A percentile compares a stretch with the other conserved stretches of the same genome.
Evolutionary conservation across 2,329 filamentous ascomycete species (phyloP).

Genomic region (Elsinoe australis): DNA sequence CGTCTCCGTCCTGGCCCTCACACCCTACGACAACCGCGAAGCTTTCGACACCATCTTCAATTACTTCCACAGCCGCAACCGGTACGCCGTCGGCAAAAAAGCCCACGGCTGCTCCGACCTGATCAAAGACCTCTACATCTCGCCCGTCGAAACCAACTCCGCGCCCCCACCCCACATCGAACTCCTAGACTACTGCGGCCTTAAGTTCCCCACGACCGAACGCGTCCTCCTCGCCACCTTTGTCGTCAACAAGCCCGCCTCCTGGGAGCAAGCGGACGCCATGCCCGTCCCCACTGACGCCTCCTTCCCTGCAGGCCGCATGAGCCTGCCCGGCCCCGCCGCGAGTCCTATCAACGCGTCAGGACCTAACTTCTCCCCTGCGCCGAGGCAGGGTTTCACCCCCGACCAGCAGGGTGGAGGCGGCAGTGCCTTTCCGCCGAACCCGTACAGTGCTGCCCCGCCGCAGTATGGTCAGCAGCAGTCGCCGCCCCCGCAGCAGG

Average conservation of each 20-base stretch:
- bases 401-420: conserved; percentile 19
- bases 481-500: conserved; percentile 20
- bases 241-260: conserved; percentile 51
- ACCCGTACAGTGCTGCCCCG: conserved; percentile 32
- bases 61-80: conserved; percentile 74
- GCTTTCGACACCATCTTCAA: conserved; percentile 72
- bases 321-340: conserved; percentile 24
- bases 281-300: conserved; percentile 23
- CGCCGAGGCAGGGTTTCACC: conserved; percentile 27
- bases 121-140: conserved; percentile 83
- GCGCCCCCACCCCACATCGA: conserved; percentile 76
- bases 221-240: conserved; percentile 77
- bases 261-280: conserved; percentile 28
- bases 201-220: conserved; percentile 64
- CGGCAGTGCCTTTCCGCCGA: conserved; percentile 33
- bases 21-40: conserved; percentile 51
- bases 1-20: conserved; percentile 69
- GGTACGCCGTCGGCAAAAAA: conserved; percentile 82
- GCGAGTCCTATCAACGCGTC: conserved; percentile 33
- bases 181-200: conserved; percentile 74
- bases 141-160: conserved; percentile 68
- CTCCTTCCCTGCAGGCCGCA: conserved; percentile 21
- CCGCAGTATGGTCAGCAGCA: conserved; percentile 28
- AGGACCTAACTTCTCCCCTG: conserved; percentile 34
- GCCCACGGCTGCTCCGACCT: conserved; percentile 49